Conservation (phyloP, 1,284 basidiomycete species). For the Ceratobasidium sp. region DNA sequence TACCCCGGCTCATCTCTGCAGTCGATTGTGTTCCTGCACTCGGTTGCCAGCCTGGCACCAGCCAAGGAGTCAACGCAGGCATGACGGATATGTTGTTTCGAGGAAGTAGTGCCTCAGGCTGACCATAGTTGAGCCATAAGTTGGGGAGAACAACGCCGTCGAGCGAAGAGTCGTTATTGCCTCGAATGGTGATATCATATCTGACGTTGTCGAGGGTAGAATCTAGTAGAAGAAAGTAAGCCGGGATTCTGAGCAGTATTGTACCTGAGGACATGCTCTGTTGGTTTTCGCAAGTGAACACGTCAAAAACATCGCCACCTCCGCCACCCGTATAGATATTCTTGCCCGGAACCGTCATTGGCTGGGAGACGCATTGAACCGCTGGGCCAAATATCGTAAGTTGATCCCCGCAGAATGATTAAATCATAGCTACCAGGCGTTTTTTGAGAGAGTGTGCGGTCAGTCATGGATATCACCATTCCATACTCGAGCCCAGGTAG, state of each 20-base stretch:
- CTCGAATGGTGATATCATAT: background rate
- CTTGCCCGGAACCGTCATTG: too few species aligned
- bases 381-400: too few species aligned
- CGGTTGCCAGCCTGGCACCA: conserved; percentile 3
- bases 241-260: background rate
- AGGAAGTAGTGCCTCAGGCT: background rate
- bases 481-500: background rate
- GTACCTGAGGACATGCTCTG: background rate
- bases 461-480: background rate
- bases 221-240: background rate
- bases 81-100: background rate
- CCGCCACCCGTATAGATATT: too few species aligned
- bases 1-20: background rate
- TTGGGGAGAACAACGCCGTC: background rate
- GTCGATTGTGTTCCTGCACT: background rate
- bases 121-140: background rate
- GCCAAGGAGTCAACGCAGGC: conserved; percentile 2
- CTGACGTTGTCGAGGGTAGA: background rate
- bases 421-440: background rate
- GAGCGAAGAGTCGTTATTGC: background rate
- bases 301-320: conserved; percentile 3
- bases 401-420: too few species aligned
- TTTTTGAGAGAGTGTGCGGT: background rate
- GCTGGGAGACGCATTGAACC: too few species aligned
- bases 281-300: background rate